These are phyloP conservation scores for Nigrospora oryzae DNA, from an alignment of 2,329 filamentous ascomycete genomes.

Conservation along the genomic window DNA sequence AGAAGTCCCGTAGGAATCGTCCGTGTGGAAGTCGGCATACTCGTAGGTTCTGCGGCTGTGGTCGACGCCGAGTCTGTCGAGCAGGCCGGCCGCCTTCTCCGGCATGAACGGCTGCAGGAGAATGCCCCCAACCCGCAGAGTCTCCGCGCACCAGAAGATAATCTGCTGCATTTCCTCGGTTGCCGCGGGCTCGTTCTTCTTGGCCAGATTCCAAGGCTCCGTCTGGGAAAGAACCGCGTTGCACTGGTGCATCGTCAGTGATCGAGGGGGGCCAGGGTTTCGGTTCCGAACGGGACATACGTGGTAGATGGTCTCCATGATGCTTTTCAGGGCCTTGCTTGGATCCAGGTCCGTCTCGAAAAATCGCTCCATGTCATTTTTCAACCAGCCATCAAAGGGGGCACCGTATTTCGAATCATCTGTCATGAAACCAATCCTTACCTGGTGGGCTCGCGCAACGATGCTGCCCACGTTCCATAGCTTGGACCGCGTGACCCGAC, in stretches of 20 bases:
- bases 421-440: background rate
- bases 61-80: slow-evolving; percentile 71
- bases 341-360: slow-evolving; percentile 47
- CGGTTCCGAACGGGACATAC: slow-evolving; percentile 27
- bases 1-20: slow-evolving; percentile 53
- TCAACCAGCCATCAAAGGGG: no score
- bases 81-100: slow-evolving; percentile 58
- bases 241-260: slow-evolving; percentile 33
- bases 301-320: slow-evolving; percentile 54
- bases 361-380: no score
- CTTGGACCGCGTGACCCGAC: slow-evolving; percentile 60
- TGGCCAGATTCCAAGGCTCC: slow-evolving; percentile 59
- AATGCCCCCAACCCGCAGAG: slow-evolving; percentile 71
- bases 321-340: slow-evolving; percentile 53
- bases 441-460: slow-evolving; percentile 28
- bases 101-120: slow-evolving; percentile 90
- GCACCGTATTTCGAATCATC: no score
- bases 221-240: slow-evolving; percentile 59
- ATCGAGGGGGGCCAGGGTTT: background rate
- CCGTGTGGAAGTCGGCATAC: slow-evolving; percentile 53
- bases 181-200: slow-evolving; percentile 5
- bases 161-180: slow-evolving; percentile 23
- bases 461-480: slow-evolving; percentile 59
- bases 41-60: slow-evolving; percentile 52
- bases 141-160: slow-evolving; percentile 67